Percentiles rank a stretch among this genome's conserved stretches.
Evolutionary conservation across 345 rosid species (phyloP).

Genomic region (Populus davidiana): DNA sequence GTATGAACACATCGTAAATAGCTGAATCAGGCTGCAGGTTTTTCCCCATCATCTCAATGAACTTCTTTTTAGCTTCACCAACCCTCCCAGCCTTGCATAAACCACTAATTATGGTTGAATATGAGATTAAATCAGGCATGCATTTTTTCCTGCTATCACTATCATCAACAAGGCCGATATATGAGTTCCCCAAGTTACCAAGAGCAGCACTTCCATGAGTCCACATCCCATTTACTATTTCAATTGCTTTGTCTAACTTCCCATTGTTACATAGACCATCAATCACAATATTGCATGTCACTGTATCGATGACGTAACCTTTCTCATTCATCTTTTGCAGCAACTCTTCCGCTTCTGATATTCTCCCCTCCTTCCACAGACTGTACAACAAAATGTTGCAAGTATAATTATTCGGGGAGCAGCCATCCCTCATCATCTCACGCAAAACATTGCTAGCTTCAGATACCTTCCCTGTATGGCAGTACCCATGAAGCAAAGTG

Average conservation of each 20-base stretch:
- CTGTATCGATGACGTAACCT: slow-evolving; percentile 71
- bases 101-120: slow-evolving; percentile 71
- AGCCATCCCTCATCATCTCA: slow-evolving; percentile 66
- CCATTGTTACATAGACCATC: slow-evolving; percentile 78
- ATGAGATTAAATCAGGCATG: slow-evolving; percentile 65
- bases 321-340: slow-evolving; percentile 78
- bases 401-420: slow-evolving; percentile 64
- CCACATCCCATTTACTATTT: slow-evolving; percentile 77
- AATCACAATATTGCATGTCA: slow-evolving; percentile 85
- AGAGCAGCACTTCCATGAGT: slow-evolving; percentile 88
- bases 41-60: slow-evolving; percentile 72
- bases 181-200: slow-evolving; percentile 75
- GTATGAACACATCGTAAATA: slow-evolving; percentile 66
- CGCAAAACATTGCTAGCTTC: slow-evolving; percentile 63
- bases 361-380: slow-evolving; percentile 66
- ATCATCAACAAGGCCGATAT: slow-evolving; percentile 65
- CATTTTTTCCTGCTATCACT: slow-evolving; percentile 58
- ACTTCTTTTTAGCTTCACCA: slow-evolving; percentile 74
- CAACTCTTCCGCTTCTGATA: slow-evolving; percentile 83
- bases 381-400: slow-evolving; percentile 87
- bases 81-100: slow-evolving; percentile 79
- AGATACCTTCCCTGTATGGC: slow-evolving; percentile 53
- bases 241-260: slow-evolving; percentile 81
- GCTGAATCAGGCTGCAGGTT: slow-evolving; percentile 73
- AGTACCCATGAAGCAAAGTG: slow-evolving; percentile 73